Base-by-base conservation (phyloP, 176 grass and related monocot species). In the Olyra latifolia region DNA sequence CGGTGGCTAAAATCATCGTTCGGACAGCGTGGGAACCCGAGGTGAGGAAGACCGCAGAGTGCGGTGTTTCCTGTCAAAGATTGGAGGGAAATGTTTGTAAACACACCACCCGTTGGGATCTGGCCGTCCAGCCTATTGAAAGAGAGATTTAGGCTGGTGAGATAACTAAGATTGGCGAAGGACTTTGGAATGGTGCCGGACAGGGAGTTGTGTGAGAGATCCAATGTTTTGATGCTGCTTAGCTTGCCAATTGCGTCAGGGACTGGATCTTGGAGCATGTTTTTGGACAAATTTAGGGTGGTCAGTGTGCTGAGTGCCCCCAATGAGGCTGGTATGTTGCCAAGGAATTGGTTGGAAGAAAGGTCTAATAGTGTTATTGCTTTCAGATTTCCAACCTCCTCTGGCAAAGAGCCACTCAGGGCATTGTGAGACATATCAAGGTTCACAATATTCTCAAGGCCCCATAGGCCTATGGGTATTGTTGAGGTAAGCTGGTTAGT, bases 121-220 rank as follows among this genome's bases (percentile, higher is more conserved):
- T 77, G 49, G 2, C 82, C 82, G 40, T 69, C 22, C 41, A 84
- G 19, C 57, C 10, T 84, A 58, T 84, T 84, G 52, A 60, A 84
- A 25, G 73, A 84, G 25, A 88, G 24, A 49, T 88, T 83, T n/a
- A 88, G 32, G 68, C 43, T 79, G 24, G 69, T 79, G 60, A 68
- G 61, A 12, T 42, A 16, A 23, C 19, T 72, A 40, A 88, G 75
- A n/a, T 66, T 52, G 2, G 80, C 24, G 0, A 79, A 46, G 29
- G 46, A 83, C 14, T 49, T 66, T 58, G 86, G 86, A 67, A 88
- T 79, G 0, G 46, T 60, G 49, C 80, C 86, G 43, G 67, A 72
- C 2, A 84, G 11, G 7, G 15, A 10, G 44, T 88, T 88, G 6
- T 46, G 45, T 10, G 81, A 88, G 35, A 88, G 75, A 35, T 88